Evolutionary conservation across 2,329 filamentous ascomycete genomes (phyloP).

Genomic region (Pseudocercospora crystallina): DNA sequence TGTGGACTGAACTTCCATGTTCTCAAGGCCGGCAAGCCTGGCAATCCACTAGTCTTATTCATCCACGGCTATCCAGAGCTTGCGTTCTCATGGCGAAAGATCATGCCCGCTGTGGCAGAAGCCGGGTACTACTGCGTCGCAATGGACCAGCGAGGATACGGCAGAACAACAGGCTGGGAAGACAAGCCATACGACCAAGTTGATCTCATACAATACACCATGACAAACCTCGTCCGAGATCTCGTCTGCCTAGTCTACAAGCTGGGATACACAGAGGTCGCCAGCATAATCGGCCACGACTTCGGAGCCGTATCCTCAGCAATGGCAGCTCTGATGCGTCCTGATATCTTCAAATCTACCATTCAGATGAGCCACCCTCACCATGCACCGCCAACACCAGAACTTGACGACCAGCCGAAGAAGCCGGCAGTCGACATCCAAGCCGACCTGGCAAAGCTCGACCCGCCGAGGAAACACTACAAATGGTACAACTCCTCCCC

Average conservation of each 20-base stretch:
- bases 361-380: slow-evolving; percentile 67
- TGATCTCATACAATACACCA: slow-evolving; percentile 57
- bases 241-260: slow-evolving; percentile 61
- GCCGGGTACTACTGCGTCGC: slow-evolving; percentile 66
- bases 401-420: slow-evolving; percentile 46
- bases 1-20: slow-evolving; percentile 63
- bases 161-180: slow-evolving; percentile 64
- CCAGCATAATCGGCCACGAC: slow-evolving; percentile 65
- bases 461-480: slow-evolving; percentile 66
- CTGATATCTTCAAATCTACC: slow-evolving; percentile 63
- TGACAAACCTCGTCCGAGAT: slow-evolving; percentile 62
- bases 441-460: slow-evolving; percentile 53
- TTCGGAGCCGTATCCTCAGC: slow-evolving; percentile 63
- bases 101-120: slow-evolving; percentile 59
- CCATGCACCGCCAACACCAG: slow-evolving; percentile 52
- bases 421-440: slow-evolving; percentile 51
- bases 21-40: slow-evolving; percentile 53
- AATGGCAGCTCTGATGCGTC: slow-evolving; percentile 60
- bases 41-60: slow-evolving; percentile 59
- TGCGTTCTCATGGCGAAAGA: slow-evolving; percentile 67
- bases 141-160: slow-evolving; percentile 67
- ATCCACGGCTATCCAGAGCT: slow-evolving; percentile 69
- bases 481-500: slow-evolving; percentile 64
- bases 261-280: slow-evolving; percentile 59
- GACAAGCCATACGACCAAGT: slow-evolving; percentile 50